Evolutionary conservation across 108 stramenopile species (phyloP), one percentile per base, ranked within the genome.

Genomic region (Epithemia pelagica): DNA sequence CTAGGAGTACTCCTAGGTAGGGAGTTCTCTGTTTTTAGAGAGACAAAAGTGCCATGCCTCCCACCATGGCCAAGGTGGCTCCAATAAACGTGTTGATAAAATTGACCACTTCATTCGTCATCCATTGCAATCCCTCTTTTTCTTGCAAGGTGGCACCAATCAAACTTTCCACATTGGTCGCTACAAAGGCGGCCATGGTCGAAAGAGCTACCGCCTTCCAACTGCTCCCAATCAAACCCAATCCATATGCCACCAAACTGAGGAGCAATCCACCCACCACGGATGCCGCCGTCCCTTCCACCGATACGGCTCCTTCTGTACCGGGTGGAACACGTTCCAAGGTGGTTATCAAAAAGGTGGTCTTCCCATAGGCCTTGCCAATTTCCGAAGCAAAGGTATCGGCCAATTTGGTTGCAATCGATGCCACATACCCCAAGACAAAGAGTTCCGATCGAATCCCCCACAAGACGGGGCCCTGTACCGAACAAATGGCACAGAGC

Each of bases 301-400:
- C 59, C 25, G 85, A 89, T 25, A 96, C 72, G 10, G 93, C 93
- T 1, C 96, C 97, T 70, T 98, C 97, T 0, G 96, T 96, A 23
- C 97, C 97, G 0, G 92, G 81, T 24, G 83, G 75, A 0, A 95
- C 96, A 2, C 86, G 80, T 71, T 88, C 78, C 8, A 98, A 65
- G 1, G 91, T 95, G 2, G 95, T 96, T 62, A 96, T 96, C 15
- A 96, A 74, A 76, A 92, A 98, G 0, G 96, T 96, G 1, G 86
- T 90, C 66, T 90, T 94, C 18, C 97, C 96, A 78, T 91, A 98
- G 0, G 95, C 97, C 67, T 95, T 96, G 21, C 95, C 95, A 57
- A 98, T 90, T 69, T 98, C 96, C 8, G 89, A 90, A n/a, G 95
- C 95, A 73, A 96, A 95, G 0, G 97, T 98, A 74, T 98, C 97